phyloP scores from a whole-genome alignment of 352 stramenopile genomes.

The Globisporangium echinulatum region DNA sequence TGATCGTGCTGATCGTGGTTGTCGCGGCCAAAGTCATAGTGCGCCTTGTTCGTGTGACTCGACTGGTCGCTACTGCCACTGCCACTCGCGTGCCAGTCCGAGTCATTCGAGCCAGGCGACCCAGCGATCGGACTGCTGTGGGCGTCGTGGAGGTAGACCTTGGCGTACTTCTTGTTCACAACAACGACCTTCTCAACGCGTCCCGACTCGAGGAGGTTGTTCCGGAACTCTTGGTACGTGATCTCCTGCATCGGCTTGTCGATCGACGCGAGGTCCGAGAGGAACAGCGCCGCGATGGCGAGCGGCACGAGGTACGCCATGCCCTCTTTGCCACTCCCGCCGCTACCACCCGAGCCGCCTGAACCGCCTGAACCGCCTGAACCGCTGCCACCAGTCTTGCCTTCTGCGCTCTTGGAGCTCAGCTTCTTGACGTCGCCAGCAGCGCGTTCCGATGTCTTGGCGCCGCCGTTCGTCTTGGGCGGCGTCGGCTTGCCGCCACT shows the following conservation, averaged over 20 bases:
- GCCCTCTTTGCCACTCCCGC: constrained; percentile 39
- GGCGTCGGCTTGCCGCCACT: constrained; percentile 29
- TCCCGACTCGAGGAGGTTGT: constrained; percentile 74
- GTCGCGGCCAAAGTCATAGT: constrained; percentile 23
- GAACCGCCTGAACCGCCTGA: constrained; percentile 22
- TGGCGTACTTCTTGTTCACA: constrained; percentile 90
- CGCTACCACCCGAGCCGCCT: constrained; percentile 19
- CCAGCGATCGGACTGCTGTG: constrained; percentile 2
- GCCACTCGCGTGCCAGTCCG: constrained; percentile 10
- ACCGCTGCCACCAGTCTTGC: constrained; percentile 29
- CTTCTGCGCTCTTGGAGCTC: constrained; percentile 48
- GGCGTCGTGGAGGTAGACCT: constrained; percentile 75
- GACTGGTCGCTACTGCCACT: too few relatives aligned
- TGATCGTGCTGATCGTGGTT: constrained; percentile 6
- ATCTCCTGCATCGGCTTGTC: constrained; percentile 88
- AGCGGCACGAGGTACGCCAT: constrained; percentile 74
- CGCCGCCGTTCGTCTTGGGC: constrained; percentile 31
- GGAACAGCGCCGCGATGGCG: constrained; percentile 61
- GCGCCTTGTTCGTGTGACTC: constrained; percentile 23
- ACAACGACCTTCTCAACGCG: constrained; percentile 87
- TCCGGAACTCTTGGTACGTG: constrained; percentile 90
- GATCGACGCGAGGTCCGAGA: constrained; percentile 62
- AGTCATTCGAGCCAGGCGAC: constrained; percentile 8
- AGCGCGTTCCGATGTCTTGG: constrained; percentile 37
- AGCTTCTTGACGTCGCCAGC: constrained; percentile 59